These are phyloP conservation scores for Amyloporia xantha DNA, from an alignment of 768 basidiomycete species.

Conservation along the genomic window DNA sequence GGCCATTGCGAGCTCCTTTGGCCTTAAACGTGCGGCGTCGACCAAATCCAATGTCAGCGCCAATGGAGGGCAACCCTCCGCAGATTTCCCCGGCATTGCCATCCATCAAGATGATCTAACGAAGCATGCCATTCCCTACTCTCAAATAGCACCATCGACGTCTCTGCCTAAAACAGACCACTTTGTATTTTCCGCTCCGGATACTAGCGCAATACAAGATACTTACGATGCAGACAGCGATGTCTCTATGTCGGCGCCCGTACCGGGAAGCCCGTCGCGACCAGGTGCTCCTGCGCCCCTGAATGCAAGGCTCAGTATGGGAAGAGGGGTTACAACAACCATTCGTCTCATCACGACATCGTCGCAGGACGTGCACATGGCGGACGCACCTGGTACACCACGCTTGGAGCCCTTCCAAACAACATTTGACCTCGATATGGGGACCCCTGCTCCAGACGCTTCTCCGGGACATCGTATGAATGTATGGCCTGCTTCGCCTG, in stretches of 20 bases:
- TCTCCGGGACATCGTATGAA: conserved; percentile 16
- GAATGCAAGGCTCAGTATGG: conserved; percentile 56
- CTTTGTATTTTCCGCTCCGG: conserved; percentile 46
- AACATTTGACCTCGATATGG: conserved; percentile 61
- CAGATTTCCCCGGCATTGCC: not conserved
- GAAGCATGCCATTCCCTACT: conserved; percentile 14
- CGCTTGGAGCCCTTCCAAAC: conserved; percentile 61
- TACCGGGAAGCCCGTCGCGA: conserved; percentile 54
- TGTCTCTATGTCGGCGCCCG: conserved; percentile 29
- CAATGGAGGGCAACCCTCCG: not conserved
- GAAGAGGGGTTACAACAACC: conserved; percentile 33
- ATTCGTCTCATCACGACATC: conserved; percentile 37
- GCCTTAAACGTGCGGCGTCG: conserved; percentile 49
- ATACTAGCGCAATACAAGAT: conserved; percentile 34
- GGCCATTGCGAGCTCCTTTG: conserved; percentile 69
- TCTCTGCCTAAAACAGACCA: conserved; percentile 17
- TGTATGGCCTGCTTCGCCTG: conserved; percentile 38
- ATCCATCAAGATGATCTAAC: not conserved
- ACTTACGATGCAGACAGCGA: conserved; percentile 10
- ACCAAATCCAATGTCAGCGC: conserved; percentile 21
- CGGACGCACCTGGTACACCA: conserved; percentile 41
- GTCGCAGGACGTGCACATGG: conserved; percentile 5
- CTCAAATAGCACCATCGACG: conserved; percentile 12
- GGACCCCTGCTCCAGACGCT: conserved; percentile 36
- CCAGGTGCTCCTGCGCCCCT: conserved; percentile 56